Evolutionary conservation across 1,139 yeast genomes (phyloP).

Genomic region (Hansenula lynferdii): DNA sequence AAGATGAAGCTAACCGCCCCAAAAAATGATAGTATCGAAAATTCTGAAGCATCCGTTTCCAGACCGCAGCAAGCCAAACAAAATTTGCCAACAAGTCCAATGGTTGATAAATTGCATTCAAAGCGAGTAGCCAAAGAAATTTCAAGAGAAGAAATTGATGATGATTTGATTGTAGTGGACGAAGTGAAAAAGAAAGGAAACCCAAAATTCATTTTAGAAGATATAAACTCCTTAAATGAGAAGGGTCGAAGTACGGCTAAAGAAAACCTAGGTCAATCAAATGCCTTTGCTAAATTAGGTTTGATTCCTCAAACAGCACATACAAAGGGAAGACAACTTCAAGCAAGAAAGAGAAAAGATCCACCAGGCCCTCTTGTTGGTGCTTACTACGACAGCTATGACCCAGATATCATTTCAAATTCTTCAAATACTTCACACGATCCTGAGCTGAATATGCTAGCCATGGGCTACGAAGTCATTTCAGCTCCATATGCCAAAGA

Average conservation of each 20-base stretch:
- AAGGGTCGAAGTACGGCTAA: slow-evolving; percentile 18
- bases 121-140: not conserved
- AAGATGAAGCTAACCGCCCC: not conserved
- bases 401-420: slow-evolving; percentile 3
- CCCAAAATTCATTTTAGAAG: slow-evolving; percentile 12
- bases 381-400: slow-evolving; percentile 11
- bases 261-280: slow-evolving; percentile 2
- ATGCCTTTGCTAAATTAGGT: not conserved
- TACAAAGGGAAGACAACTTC: not conserved
- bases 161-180: not conserved
- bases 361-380: slow-evolving; percentile 18
- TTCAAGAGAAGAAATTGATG: not conserved
- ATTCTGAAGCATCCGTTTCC: not conserved
- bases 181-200: not conserved
- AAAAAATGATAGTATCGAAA: not conserved
- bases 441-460: slow-evolving; percentile 12
- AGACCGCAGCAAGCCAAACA: not conserved
- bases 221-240: slow-evolving; percentile 12
- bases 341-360: slow-evolving; percentile 13
- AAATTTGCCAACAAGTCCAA: too few species aligned
- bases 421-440: not conserved
- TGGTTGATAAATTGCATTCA: not conserved
- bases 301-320: not conserved
- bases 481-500: slow-evolving; percentile 42
- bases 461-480: slow-evolving; percentile 24